Base-by-base conservation (phyloP, 495 filamentous ascomycete species). In the Lophiotrema nucula region DNA sequence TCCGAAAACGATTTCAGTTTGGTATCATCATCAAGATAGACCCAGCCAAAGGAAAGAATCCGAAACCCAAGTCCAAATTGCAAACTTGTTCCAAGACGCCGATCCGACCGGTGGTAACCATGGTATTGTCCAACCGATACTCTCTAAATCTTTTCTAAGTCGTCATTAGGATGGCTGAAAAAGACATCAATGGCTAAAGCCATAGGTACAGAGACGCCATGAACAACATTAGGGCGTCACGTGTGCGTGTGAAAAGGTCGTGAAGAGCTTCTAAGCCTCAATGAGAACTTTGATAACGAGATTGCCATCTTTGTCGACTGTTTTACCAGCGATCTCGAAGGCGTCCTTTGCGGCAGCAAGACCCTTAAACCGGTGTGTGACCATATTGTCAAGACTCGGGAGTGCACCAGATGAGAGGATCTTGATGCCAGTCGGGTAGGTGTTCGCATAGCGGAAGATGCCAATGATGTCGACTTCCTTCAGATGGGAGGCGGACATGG, bases 401-500 rank as follows among this genome's bases (percentile, higher is more conserved):
- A 70, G 48, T 11, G 56, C 53, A 18, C 66, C 66, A 1, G 59
- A 60, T 13, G 66, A 67, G 22, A 69, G 43, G 33, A 67, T 61
- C 51, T 70, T 67, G 54, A 70, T 70, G 33, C 67, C 65, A 21
- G 27, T 58, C 5, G 53, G 66, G 48, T 70, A 70, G 15, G 67
- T 70, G 44, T 70, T 70, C 25, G 60, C 60, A 38, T 70, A 70
- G 39, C 67, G 65, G 59, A 70, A 70, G 45, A 67, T 64, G 24
- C 67, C 67, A 28, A 70, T 60, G 19, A 70, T 58, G 37, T 70
- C 67, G 16, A 70, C 58, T 42, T 70, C 67, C 41, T 62, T 67
- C 13, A 70, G 58, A 33, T 66, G 62, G 0, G 67, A 50, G 12
- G 65, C 62, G 18, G 67, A 70, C 62, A 67, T 67, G n/a, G 61